Conservation (phyloP, 2,329 filamentous ascomycete species). For the Penicillium crustosum region DNA sequence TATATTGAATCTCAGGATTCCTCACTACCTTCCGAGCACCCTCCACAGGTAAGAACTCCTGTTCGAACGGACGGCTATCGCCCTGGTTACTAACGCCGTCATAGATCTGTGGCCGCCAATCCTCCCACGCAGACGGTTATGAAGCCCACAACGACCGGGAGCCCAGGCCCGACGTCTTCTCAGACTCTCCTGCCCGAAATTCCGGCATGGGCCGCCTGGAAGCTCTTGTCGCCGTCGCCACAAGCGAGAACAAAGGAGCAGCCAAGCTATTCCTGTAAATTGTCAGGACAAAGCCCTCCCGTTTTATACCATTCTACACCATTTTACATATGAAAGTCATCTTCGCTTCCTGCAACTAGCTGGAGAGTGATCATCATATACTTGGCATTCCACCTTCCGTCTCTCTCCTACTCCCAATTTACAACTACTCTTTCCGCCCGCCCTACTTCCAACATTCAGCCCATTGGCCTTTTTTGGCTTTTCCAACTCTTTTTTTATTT, state of each 20-base stretch:
- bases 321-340: constrained; percentile 2
- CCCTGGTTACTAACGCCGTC: constrained; percentile 32
- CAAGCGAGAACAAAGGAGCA: constrained; percentile 45
- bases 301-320: constrained; percentile 7
- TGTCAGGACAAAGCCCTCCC: constrained; percentile 8
- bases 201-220: constrained; percentile 50
- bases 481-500: constrained; percentile 10
- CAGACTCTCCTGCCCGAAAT: constrained; percentile 30
- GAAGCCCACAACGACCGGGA: constrained; percentile 30
- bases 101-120: constrained; percentile 36
- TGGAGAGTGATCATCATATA: constrained; percentile 2
- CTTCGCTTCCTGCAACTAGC: constrained; percentile 15
- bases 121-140: constrained; percentile 33
- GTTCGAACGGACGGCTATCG: constrained; percentile 26
- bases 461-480: background rate
- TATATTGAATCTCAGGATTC: constrained; percentile 47
- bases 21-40: constrained; percentile 35
- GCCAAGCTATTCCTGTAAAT: constrained; percentile 35
- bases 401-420: background rate
- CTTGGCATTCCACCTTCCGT: background rate
- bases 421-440: constrained; percentile 3
- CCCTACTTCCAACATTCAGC: background rate
- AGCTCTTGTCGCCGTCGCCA: constrained; percentile 52
- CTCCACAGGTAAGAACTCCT: constrained; percentile 43
- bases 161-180: constrained; percentile 30